Conservation (phyloP, 768 basidiomycete species). For the Solioccasus polychromus region DNA sequence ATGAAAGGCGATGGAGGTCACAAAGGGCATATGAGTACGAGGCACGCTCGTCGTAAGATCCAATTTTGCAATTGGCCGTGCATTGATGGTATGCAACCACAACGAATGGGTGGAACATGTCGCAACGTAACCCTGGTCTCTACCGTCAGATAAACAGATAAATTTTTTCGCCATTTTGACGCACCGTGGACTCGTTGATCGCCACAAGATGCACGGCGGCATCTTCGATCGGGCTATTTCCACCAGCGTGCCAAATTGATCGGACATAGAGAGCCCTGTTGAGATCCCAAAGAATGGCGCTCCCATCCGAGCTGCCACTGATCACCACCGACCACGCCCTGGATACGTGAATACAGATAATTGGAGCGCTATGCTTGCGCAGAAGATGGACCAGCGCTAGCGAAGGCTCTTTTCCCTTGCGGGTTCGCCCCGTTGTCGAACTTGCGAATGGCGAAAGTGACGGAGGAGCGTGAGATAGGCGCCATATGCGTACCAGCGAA, state of each 20-base stretch:
- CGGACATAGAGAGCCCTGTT: conserved; percentile 79
- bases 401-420: conserved; percentile 26
- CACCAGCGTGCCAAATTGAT: conserved; percentile 67
- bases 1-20: conserved; percentile 81
- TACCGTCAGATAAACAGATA: conserved; percentile 1
- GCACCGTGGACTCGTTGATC: conserved; percentile 84
- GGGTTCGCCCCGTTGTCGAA: conserved; percentile 11
- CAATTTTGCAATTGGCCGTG: conserved; percentile 66
- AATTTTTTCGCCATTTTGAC: conserved; percentile 28
- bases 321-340: conserved; percentile 79
- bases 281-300: conserved; percentile 86
- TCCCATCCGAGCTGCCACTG: conserved; percentile 84
- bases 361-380: conserved; percentile 71
- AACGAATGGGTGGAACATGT: conserved; percentile 72
- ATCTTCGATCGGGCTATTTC: conserved; percentile 21
- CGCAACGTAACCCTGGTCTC: conserved; percentile 78
- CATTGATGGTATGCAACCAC: conserved; percentile 86
- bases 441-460: conserved; percentile 20
- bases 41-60: conserved; percentile 51
- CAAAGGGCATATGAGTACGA: conserved; percentile 43
- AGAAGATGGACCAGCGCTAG: conserved; percentile 65
- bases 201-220: conserved; percentile 62
- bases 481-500: conserved; percentile 84
- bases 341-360: conserved; percentile 69
- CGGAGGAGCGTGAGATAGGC: conserved; percentile 38